Percentiles rank a stretch among this genome's conserved stretches.
These are phyloP conservation scores for Musa troglodytarum DNA, from an alignment of 176 grass and related monocot species.

Conservation along the genomic window DNA sequence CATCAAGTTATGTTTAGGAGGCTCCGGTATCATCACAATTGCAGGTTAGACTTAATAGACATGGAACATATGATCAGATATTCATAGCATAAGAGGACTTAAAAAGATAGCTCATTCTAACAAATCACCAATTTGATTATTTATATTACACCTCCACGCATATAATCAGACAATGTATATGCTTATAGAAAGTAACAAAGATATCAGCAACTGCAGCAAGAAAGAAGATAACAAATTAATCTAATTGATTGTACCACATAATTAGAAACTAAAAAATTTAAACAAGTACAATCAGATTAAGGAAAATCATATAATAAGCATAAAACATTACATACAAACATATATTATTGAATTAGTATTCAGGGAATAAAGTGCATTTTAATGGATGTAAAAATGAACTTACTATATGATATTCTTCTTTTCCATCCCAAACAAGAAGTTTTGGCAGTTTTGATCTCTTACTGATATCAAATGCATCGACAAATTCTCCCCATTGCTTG, in stretches of 20 bases:
- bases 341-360: background rate
- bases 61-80: no score
- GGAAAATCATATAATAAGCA: background rate
- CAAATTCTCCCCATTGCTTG: conserved; percentile 84
- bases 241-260: background rate
- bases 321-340: background rate
- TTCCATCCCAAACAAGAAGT: conserved; percentile 84
- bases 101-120: background rate
- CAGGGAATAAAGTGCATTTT: background rate
- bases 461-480: conserved; percentile 74
- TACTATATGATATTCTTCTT: conserved; percentile 87
- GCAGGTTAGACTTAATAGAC: no score
- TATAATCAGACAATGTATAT: background rate
- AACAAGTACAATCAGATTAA: background rate
- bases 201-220: background rate
- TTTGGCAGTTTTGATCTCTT: conserved; percentile 74
- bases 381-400: conserved; percentile 13
- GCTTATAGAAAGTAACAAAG: background rate
- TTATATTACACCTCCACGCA: background rate
- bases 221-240: background rate
- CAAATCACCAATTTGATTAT: background rate
- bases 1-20: no score
- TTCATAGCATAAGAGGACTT: background rate
- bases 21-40: no score
- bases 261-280: background rate